Evolutionary conservation across 2,329 filamentous ascomycete genomes (phyloP).

Genomic region (Penicillium sp.): DNA sequence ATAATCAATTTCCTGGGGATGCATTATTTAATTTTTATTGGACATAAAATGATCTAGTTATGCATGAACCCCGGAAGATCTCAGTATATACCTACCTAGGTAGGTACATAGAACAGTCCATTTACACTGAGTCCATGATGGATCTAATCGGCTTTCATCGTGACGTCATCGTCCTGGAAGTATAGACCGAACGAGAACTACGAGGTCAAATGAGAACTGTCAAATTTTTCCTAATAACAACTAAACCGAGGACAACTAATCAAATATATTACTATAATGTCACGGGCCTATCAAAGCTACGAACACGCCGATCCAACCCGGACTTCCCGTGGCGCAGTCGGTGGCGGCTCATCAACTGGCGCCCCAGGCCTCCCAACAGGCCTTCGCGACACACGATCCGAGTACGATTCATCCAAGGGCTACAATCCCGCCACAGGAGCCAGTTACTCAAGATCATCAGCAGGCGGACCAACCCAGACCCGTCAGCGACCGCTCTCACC

Average conservation of each 20-base stretch:
- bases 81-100: too few species aligned
- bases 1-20: background rate
- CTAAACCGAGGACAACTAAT: background rate
- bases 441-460: conserved; percentile 16
- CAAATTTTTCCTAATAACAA: background rate
- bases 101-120: too few species aligned
- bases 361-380: conserved; percentile 23
- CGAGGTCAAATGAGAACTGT: background rate
- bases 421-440: conserved; percentile 30
- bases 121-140: too few species aligned
- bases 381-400: conserved; percentile 13
- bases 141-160: background rate
- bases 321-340: conserved; percentile 5
- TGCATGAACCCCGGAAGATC: background rate
- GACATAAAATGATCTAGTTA: background rate
- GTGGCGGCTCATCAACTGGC: conserved; percentile 29
- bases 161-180: background rate
- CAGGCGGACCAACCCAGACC: conserved; percentile 3
- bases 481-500: conserved; percentile 7
- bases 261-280: background rate
- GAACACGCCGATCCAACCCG: conserved; percentile 3
- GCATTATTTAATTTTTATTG: background rate
- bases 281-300: conserved; percentile 2
- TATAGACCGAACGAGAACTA: background rate
- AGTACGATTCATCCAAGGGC: conserved; percentile 18